Conservation (phyloP, 257 asterid species). For the Oldenlandia corymbosa region DNA sequence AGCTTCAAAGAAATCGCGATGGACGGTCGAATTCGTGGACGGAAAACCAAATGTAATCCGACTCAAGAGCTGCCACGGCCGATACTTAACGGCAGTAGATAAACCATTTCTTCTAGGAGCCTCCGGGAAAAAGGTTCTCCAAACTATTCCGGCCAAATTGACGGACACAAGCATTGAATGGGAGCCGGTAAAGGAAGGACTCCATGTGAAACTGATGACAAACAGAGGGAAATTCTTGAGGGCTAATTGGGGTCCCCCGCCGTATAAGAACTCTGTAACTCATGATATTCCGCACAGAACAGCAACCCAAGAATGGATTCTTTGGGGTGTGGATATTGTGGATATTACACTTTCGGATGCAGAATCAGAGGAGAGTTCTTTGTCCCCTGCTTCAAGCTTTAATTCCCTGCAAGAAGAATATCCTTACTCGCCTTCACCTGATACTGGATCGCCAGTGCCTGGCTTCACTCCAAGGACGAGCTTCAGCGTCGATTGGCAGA, state of each 20-base stretch:
- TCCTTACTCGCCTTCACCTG: slow-evolving; percentile 41
- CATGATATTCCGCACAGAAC: slow-evolving; percentile 74
- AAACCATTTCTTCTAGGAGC: slow-evolving; percentile 61
- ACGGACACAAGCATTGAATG: slow-evolving; percentile 40
- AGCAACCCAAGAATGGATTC: slow-evolving; percentile 67
- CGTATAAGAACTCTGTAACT: slow-evolving; percentile 74
- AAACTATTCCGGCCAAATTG: slow-evolving; percentile 27
- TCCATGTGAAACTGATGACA: slow-evolving; percentile 50
- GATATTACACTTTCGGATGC: slow-evolving; percentile 37
- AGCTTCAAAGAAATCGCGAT: slow-evolving; percentile 27
- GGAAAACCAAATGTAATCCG: slow-evolving; percentile 42
- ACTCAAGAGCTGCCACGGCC: slow-evolving; percentile 59
- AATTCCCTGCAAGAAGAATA: slow-evolving; percentile 36
- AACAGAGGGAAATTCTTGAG: slow-evolving; percentile 60
- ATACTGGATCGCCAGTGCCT: slow-evolving; percentile 32
- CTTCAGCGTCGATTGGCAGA: too few species aligned
- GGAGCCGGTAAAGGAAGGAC: slow-evolving; percentile 70
- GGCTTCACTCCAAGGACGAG: neutral
- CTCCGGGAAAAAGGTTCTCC: slow-evolving; percentile 70
- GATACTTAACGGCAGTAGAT: slow-evolving; percentile 60
- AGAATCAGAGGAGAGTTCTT: slow-evolving; percentile 14
- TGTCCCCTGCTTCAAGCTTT: slow-evolving; percentile 38
- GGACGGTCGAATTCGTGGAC: slow-evolving; percentile 62
- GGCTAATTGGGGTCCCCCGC: slow-evolving; percentile 74
- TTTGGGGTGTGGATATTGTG: slow-evolving; percentile 66